These are phyloP conservation scores for Cyclanthera cordifolia DNA, from an alignment of 306 rosid species.

Conservation along the genomic window DNA sequence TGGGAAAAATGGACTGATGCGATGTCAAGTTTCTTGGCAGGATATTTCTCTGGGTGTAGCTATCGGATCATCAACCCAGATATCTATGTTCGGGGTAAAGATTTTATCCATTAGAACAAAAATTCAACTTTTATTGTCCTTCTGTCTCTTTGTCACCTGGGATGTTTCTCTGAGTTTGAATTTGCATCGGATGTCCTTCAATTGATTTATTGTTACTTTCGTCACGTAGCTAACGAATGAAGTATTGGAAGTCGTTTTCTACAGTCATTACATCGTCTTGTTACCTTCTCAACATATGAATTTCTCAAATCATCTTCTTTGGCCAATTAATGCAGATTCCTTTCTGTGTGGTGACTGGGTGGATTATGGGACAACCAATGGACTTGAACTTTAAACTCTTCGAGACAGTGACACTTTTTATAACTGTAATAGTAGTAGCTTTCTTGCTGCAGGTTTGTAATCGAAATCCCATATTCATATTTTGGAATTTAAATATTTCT, in stretches of 20 bases:
- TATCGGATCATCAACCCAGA: constrained; percentile 74
- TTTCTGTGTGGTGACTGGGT: constrained; percentile 56
- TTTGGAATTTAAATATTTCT: neutral
- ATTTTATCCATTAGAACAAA: neutral
- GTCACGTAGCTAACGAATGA: neutral
- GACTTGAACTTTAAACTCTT: constrained; percentile 77
- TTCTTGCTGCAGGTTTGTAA: constrained; percentile 67
- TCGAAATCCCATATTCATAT: constrained; percentile 6
- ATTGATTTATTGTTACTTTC: neutral
- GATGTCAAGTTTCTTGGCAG: constrained; percentile 27
- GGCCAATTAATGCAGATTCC: constrained; percentile 53
- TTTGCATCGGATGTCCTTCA: neutral
- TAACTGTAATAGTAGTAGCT: constrained; percentile 59
- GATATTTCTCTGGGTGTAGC: constrained; percentile 77
- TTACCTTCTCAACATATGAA: neutral
- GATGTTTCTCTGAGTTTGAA: constrained; percentile 5
- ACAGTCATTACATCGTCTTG: neutral
- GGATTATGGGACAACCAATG: constrained; percentile 62
- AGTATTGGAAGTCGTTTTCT: neutral
- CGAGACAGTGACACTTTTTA: constrained; percentile 62
- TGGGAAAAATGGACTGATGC: constrained; percentile 1
- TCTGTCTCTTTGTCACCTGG: neutral
- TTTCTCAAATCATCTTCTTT: neutral
- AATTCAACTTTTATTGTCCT: neutral
- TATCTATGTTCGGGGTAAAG: constrained; percentile 70